Base-by-base conservation (phyloP, 306 rosid species). In the Fagus crenata region DNA sequence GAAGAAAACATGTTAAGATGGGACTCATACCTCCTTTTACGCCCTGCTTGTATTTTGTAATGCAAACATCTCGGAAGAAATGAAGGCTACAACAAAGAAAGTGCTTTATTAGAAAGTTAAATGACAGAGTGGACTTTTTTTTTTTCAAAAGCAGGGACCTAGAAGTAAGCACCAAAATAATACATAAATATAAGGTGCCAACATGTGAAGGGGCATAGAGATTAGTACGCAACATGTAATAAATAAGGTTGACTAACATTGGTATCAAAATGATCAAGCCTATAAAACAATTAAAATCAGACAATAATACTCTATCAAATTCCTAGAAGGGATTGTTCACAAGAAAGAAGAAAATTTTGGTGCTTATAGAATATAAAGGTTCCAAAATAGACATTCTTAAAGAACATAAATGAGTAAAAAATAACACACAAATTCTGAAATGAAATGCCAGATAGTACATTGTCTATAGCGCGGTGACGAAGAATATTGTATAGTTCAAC, bases 401-500 rank as follows among this genome's bases (percentile, higher is more conserved):
- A 65, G 41, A 70, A 71, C 58, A n/a, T 71, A 53, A 79, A 76
- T 56, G 13, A 65, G 69, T 2, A 37, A 37, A 65, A 32, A 11
- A 32, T 32, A 12, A 60, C 6, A 13, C 4, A 7, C 18, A 15
- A 28, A 65, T 39, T 49, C 32, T 8, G 54, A 37, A 78, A 42
- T 64, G 49, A 43, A 49, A 9, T 55, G 80, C 81, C 53, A 49
- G 5, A 75, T 68, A 69, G 83, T 84, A 95, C 99, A 78, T 89
- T 95, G 75, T 90, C 85, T 37, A 83, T 83, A 76, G 92, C 85
- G 55, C 99, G 99, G 78, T 90, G 85, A 54, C 85, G 90, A 81
- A 95, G 93, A 82, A 95, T 95, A 37, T 95, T 95, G 89, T 95
- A 95, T 14, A 92, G 89, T 83, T 95, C 99, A 75, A 95, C 97